phyloP scores from a whole-genome alignment of 371 early-diverging fungal species.

The Syncephalastrum sp. region DNA sequence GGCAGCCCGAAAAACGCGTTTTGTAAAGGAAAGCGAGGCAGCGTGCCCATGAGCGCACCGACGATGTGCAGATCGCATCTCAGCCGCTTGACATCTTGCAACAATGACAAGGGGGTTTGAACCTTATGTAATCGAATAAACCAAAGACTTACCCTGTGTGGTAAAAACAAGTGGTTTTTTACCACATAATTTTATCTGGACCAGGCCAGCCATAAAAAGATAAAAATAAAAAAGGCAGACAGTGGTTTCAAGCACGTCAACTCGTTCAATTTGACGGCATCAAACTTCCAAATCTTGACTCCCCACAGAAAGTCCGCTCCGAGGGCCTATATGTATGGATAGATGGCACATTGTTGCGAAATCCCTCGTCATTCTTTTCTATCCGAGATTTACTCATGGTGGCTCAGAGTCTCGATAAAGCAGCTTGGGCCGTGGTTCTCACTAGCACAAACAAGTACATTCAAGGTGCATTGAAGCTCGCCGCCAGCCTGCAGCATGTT shows the following conservation, averaged over 20 bases:
- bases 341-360: no score
- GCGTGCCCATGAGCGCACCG: conserved; percentile 52
- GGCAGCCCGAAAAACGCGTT: conserved; percentile 57
- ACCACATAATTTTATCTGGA: conserved; percentile 12
- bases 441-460: conserved; percentile 18
- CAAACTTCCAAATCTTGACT: not conserved
- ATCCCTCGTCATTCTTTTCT: not conserved
- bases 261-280: conserved; percentile 1
- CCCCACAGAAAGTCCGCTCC: no score
- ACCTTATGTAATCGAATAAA: not conserved
- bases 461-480: conserved; percentile 12
- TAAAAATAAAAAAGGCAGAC: no score
- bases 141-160: conserved; percentile 15
- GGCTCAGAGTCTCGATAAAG: not conserved
- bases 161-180: conserved; percentile 14
- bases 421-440: conserved; percentile 20
- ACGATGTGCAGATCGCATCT: conserved; percentile 53
- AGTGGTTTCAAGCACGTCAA: not conserved
- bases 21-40: conserved; percentile 55
- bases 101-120: not conserved
- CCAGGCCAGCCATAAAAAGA: conserved; percentile 1
- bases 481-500: conserved; percentile 57
- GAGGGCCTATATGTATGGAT: no score
- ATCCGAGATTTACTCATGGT: no score
- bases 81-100: conserved; percentile 39